Base-by-base conservation (phyloP, 768 basidiomycete genomes). In the Lactifluus subvellereus region DNA sequence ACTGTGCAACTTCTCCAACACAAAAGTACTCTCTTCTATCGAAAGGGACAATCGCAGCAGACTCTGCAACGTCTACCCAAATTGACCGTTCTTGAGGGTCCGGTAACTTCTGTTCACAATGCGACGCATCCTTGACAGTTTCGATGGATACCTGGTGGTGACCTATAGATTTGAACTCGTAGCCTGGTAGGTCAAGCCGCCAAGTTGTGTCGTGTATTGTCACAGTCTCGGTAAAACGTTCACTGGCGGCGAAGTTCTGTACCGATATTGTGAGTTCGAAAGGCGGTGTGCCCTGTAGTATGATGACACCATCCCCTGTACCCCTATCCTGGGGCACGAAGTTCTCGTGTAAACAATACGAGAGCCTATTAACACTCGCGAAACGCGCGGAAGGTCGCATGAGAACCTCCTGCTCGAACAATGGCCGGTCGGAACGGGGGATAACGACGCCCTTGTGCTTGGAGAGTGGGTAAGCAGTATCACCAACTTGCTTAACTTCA, bases 41-140 rank as follows among this genome's bases (percentile, higher is more conserved):
- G 67, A 94, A 84, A 6, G 96, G 88, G 51, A 93, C 81, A 59
- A 99, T 94, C 13, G 91, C 85, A 9, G 97, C 97, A 1, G 92
- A 92, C 74, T 99, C 97, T 3, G 94, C 91, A n/a, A 98, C 94
- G 68, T 98, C 93, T 13, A 94, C 82, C 87, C 88, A 89, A 43
- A 91, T 80, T 18, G 84, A 83, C 57, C 82, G 80, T 37, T 75
- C 75, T 40, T 82, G 72, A 2, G 84, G 84, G 63, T 90, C 84
- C 14, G 88, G 77, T 40, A 81, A 77, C 14, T 84, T 82, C 60
- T 92, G 87, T 55, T 86, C 87, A 74, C 97, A 98, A 37, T 80
- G 84, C 5, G 88, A 91, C 16, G 88, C 81, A 74, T 99, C 97
- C 13, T 78, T 76, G 11, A 98, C 79, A 0, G 84, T 84, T 50